phyloP scores from a whole-genome alignment of 1,284 basidiomycete genomes.

The Tylopilus sp. region DNA sequence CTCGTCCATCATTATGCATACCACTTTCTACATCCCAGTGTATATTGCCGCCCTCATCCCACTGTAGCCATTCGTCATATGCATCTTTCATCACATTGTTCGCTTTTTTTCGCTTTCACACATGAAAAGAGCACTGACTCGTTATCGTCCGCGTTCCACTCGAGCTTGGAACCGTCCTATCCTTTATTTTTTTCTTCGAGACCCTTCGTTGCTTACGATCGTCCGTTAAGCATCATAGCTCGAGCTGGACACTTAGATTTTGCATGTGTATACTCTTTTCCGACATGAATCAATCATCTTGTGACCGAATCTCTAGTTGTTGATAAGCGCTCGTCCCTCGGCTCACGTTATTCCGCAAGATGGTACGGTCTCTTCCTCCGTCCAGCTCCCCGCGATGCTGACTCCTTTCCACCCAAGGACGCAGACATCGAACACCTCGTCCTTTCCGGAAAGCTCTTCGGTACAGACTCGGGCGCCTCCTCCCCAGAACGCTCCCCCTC shows the following conservation, averaged over 20 bases:
- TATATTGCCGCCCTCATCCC: conserved; percentile 25
- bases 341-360: too few species aligned
- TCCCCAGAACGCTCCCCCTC: conserved; percentile 53
- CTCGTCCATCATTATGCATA: conserved; percentile 19
- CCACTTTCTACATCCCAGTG: conserved; percentile 22
- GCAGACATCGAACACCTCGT: conserved; percentile 70
- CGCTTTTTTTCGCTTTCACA: not conserved
- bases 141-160: conserved; percentile 5
- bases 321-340: too few species aligned
- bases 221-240: conserved; percentile 8
- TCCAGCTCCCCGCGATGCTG: not conserved
- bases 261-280: too few species aligned
- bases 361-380: too few species aligned
- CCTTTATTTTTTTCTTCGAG: conserved; percentile 6
- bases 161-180: conserved; percentile 15
- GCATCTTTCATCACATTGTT: conserved; percentile 21
- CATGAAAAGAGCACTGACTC: not conserved
- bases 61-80: conserved; percentile 33
- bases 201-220: conserved; percentile 8
- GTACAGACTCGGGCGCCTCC: conserved; percentile 39
- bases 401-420: conserved; percentile 31
- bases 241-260: conserved; percentile 17
- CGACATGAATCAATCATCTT: too few species aligned
- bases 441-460: conserved; percentile 75
- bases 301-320: too few species aligned